Base-by-base conservation (phyloP, 2,329 filamentous ascomycete genomes). In the Monosporascus ibericus region DNA sequence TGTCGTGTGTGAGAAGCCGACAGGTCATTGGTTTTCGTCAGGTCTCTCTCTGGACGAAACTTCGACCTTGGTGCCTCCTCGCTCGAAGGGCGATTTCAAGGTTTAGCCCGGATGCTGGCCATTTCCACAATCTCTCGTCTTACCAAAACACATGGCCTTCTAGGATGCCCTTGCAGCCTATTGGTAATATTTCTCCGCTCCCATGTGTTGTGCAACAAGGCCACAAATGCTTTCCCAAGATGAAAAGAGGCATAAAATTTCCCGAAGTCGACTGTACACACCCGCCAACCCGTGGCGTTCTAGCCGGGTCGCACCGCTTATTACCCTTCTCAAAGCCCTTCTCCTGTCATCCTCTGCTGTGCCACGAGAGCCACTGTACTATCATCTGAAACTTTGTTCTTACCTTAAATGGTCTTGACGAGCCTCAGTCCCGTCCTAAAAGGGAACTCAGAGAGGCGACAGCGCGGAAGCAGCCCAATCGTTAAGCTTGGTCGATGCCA, bases 191-290 rank as follows among this genome's bases (percentile, higher is more conserved):
- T 63, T 65, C 60, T 64, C 63, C 64, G 64, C 54, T 52, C 55
- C 55, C 57, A 63, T 62, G 63, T 59, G 53, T 55, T 58, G 68
- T 70, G 61, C 56, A 44, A 70, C 67, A 11, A 47, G 44, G 38
- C 42, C 44, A 51, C 50, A 55, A 60, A 58, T 57, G 59, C 58
- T 63, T 63, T 60, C 59, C 63, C 60, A 63, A 60, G 55, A 59
- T 61, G 58, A 61, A 61, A 60, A 63, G 60, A 61, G 52, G 59
- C 60, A 60, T 55, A 60, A 60, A 63, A 61, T 65, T 63, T 64
- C 65, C 68, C 68, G 65, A 65, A 66, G 63, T 67, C 66, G 59
- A 65, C 59, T 65, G 68, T 65, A 64, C 57, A 67, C 63, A 68
- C 58, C 67, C 67, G 67, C 49, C 54, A 50, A 60, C 58, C 59